phyloP scores from a whole-genome alignment of 495 filamentous ascomycete species.

The Penicillium cataractarum region DNA sequence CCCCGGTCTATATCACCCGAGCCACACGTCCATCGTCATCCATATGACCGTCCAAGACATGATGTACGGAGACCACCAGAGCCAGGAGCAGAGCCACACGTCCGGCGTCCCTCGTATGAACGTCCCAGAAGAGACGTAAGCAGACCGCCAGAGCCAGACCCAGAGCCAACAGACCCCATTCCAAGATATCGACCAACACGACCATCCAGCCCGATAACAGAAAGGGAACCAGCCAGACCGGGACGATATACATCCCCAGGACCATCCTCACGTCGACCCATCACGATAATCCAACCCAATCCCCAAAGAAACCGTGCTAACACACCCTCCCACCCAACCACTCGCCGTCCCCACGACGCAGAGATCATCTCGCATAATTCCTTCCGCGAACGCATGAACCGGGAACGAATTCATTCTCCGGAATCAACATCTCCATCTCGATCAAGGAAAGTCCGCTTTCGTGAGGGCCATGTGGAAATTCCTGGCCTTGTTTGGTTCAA shows the following conservation, averaged over 20 bases:
- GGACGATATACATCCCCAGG: neutral
- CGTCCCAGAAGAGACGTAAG: too few species aligned
- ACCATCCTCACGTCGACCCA: neutral
- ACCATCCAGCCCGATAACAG: slow-evolving; percentile 1
- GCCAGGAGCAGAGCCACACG: too few species aligned
- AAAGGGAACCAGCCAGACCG: neutral
- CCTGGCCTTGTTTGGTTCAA: neutral
- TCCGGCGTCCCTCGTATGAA: too few species aligned
- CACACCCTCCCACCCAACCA: neutral
- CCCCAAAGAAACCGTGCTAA: neutral
- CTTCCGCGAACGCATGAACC: neutral
- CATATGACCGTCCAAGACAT: neutral
- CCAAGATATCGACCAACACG: neutral
- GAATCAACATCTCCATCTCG: neutral
- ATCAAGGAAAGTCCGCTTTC: neutral
- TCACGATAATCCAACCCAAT: neutral
- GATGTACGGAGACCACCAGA: neutral
- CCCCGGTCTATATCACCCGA: neutral
- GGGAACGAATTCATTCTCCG: neutral
- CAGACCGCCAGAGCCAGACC: too few species aligned
- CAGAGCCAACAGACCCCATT: neutral
- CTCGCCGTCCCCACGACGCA: neutral
- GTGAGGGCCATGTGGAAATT: neutral
- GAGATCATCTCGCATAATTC: neutral
- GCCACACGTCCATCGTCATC: neutral